These are phyloP conservation scores for Fusarium vanettenii DNA, from an alignment of 2,329 filamentous ascomycete genomes.

Conservation along the genomic window DNA sequence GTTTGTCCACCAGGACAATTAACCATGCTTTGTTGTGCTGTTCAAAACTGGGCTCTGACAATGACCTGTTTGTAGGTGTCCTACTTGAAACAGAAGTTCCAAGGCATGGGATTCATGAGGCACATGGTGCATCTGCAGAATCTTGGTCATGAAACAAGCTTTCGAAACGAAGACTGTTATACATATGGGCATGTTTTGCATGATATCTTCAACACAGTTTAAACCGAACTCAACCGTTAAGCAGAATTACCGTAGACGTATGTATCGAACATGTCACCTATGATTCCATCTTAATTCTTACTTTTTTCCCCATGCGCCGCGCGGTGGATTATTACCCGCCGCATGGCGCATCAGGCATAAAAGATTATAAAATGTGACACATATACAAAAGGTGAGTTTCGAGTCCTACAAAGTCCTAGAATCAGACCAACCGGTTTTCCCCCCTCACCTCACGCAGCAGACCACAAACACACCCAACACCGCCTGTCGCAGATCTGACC, in stretches of 20 bases:
- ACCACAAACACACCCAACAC: conserved; percentile 26
- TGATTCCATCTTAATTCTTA: neutral
- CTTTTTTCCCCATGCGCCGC: neutral
- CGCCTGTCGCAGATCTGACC: conserved; percentile 23
- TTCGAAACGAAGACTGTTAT: conserved; percentile 21
- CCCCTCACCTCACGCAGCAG: neutral
- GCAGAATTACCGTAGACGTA: neutral
- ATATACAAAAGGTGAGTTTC: neutral
- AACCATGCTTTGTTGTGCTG: neutral
- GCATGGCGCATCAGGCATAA: neutral
- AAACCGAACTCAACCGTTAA: neutral
- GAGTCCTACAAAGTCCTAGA: conserved; percentile 10
- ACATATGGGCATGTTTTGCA: neutral
- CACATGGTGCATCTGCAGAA: conserved; percentile 8
- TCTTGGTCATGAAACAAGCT: conserved; percentile 24
- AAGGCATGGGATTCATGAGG: neutral
- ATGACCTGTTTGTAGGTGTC: neutral
- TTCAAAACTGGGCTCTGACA: neutral
- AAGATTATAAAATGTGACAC: neutral
- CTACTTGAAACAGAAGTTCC: conserved; percentile 22
- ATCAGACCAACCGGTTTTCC: neutral
- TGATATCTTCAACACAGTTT: neutral
- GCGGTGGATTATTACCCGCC: neutral
- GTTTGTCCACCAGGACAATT: neutral
- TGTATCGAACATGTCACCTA: neutral